Conservation (phyloP, 2,329 filamentous ascomycete species). For the Clarireedia hainanense region DNA sequence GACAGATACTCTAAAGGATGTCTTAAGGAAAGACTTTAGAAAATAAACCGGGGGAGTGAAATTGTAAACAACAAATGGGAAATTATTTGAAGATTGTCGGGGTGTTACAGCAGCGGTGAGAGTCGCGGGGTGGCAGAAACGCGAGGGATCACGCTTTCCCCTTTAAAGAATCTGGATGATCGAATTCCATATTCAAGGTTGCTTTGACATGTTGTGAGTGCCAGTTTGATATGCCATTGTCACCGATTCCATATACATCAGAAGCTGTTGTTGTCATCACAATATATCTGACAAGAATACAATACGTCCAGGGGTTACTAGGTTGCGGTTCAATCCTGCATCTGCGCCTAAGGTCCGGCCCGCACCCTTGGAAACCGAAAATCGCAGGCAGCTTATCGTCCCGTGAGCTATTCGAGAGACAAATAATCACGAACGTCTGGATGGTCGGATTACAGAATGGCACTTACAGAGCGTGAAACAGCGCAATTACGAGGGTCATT, state of each 20-base stretch:
- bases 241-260: not conserved
- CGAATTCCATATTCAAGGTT: too few species aligned
- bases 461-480: conserved; percentile 46
- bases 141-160: conserved; percentile 7
- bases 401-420: not conserved
- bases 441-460: conserved; percentile 12
- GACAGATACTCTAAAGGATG: not conserved
- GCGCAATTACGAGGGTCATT: conserved; percentile 53
- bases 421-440: not conserved
- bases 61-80: not conserved
- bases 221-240: not conserved
- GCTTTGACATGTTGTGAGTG: not conserved
- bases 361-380: not conserved
- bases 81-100: not conserved
- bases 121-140: conserved; percentile 10
- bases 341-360: not conserved
- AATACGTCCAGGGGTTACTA: not conserved
- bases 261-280: not conserved
- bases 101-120: conserved; percentile 3
- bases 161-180: not conserved
- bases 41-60: not conserved
- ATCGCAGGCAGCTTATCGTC: not conserved
- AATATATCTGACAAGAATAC: not conserved
- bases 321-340: not conserved
- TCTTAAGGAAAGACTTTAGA: not conserved